Percentiles rank a stretch among this genome's conserved stretches.
phyloP scores from a whole-genome alignment of 1,139 yeast genomes.

The Magnusiomyces sp. region DNA sequence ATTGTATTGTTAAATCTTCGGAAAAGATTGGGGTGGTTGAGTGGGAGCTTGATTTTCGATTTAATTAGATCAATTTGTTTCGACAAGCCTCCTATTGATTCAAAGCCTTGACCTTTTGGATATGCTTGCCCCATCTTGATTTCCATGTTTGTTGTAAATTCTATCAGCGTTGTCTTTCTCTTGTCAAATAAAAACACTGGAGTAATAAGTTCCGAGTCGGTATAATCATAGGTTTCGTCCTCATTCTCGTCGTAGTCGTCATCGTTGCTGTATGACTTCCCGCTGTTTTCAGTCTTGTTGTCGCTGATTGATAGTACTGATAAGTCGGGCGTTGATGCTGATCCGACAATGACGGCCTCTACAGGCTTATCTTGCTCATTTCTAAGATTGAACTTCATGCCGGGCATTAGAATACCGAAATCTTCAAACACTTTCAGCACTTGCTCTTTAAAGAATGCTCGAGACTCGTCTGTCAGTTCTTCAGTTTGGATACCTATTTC shows the following conservation, averaged over 20 bases:
- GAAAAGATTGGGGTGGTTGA: constrained; percentile 68
- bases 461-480: neutral
- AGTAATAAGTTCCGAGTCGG: constrained; percentile 8
- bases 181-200: constrained; percentile 17
- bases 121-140: constrained; percentile 26
- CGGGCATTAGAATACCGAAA: constrained; percentile 51
- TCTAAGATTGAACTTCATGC: constrained; percentile 28
- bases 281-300: neutral
- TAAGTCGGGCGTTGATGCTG: neutral
- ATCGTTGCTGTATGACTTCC: constrained; percentile 20
- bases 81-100: constrained; percentile 68
- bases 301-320: neutral
- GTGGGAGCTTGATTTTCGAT: constrained; percentile 70
- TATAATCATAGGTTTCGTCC: constrained; percentile 16
- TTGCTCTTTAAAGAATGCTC: constrained; percentile 14
- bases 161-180: constrained; percentile 14
- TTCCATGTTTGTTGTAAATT: constrained; percentile 15
- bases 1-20: constrained; percentile 81
- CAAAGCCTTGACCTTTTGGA: constrained; percentile 39
- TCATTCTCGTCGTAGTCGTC: constrained; percentile 19
- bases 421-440: constrained; percentile 33
- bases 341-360: neutral
- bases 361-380: neutral
- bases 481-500: constrained; percentile 20
- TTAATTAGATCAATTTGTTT: constrained; percentile 55